Conservation (phyloP, 1,284 basidiomycete genomes). For the Schizophyllum amplum region DNA sequence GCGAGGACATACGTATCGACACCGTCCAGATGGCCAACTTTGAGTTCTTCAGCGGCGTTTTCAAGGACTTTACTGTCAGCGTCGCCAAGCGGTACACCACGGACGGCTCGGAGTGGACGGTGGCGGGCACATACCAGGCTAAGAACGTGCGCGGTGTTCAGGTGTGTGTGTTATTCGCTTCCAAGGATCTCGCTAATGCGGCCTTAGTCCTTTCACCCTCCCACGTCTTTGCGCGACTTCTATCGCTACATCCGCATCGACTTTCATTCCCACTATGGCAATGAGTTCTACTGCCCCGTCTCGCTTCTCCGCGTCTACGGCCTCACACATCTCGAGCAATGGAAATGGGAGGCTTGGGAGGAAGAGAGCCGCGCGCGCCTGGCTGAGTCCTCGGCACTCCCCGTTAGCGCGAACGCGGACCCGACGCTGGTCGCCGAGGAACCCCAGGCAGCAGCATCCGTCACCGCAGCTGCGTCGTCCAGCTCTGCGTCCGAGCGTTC, state of each 20-base stretch:
- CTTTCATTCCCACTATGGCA: constrained; percentile 90
- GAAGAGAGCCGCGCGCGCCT: constrained; percentile 46
- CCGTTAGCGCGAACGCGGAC: neutral
- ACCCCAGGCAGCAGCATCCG: no score
- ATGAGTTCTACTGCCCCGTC: constrained; percentile 94
- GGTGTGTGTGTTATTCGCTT: constrained; percentile 32
- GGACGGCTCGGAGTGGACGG: constrained; percentile 62
- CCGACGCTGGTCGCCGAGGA: no score
- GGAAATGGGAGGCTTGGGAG: constrained; percentile 84
- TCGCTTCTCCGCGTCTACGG: constrained; percentile 93
- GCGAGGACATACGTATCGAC: constrained; percentile 95
- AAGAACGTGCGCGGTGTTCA: constrained; percentile 92
- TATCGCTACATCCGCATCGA: constrained; percentile 93
- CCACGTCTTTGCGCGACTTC: constrained; percentile 64
- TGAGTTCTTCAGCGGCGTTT: constrained; percentile 97
- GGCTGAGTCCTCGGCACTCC: constrained; percentile 17
- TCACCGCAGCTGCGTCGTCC: no score
- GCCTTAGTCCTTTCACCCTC: constrained; percentile 81
- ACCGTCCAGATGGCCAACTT: constrained; percentile 95
- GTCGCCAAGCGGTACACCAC: constrained; percentile 69
- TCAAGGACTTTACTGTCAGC: constrained; percentile 85
- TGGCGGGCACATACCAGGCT: constrained; percentile 73
- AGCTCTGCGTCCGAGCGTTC: no score
- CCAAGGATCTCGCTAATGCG: no score
- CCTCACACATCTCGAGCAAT: constrained; percentile 93